Percentiles rank a stretch among this genome's conserved stretches.
Conservation (phyloP, 2,329 filamentous ascomycete species). For the Exophiala sideris region DNA sequence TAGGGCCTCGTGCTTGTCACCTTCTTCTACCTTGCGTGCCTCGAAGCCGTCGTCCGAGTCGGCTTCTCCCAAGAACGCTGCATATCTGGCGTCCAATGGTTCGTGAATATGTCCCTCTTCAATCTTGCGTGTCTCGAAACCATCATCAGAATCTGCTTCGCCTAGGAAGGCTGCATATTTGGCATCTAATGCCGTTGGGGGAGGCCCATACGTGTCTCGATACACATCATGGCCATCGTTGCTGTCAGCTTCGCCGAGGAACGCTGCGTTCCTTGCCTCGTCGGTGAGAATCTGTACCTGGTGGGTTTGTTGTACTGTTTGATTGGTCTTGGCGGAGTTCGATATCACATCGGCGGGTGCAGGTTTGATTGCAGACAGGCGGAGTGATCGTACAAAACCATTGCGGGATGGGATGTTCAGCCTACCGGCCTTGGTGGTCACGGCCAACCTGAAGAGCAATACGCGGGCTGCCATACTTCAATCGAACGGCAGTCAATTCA, state of each 20-base stretch:
- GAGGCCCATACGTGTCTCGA: slow-evolving; percentile 14
- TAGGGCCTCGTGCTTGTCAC: slow-evolving; percentile 12
- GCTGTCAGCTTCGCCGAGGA: slow-evolving; percentile 26
- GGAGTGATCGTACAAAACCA: slow-evolving; percentile 1
- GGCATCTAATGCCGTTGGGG: slow-evolving; percentile 16
- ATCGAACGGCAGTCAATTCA: not conserved
- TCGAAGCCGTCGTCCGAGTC: slow-evolving; percentile 23
- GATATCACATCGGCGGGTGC: slow-evolving; percentile 9
- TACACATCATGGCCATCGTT: slow-evolving; percentile 21
- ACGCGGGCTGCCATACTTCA: slow-evolving; percentile 18
- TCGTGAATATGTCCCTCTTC: slow-evolving; percentile 6
- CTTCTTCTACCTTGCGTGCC: slow-evolving; percentile 12
- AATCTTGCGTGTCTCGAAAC: slow-evolving; percentile 3
- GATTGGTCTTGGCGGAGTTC: slow-evolving; percentile 1
- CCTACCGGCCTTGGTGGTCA: not conserved
- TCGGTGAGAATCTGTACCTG: not conserved
- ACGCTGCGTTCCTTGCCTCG: slow-evolving; percentile 17
- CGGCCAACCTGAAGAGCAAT: slow-evolving; percentile 10
- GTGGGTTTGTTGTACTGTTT: slow-evolving; percentile 4
- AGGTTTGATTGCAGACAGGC: slow-evolving; percentile 4
- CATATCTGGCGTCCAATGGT: slow-evolving; percentile 4
- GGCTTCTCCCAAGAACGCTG: slow-evolving; percentile 20
- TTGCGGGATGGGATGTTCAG: not conserved
- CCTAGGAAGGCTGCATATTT: slow-evolving; percentile 19
- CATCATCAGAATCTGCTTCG: slow-evolving; percentile 17